A percentile compares a stretch with the other conserved stretches of the same genome.
Conservation (phyloP, 306 rosid genomes). For the Quercus parvula region DNA sequence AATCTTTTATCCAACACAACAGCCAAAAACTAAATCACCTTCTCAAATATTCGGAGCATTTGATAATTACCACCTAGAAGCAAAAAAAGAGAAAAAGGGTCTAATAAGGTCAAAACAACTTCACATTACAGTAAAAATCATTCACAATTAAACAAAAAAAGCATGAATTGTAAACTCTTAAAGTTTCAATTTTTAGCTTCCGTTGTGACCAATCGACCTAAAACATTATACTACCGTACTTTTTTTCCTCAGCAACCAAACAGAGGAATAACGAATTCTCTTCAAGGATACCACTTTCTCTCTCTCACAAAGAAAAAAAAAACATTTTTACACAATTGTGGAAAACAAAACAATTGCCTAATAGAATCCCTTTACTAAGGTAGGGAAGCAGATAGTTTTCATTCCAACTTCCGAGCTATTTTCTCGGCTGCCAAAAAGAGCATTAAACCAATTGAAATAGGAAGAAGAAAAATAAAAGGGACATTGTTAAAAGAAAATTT, state of each 20-base stretch:
- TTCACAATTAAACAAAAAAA: not conserved
- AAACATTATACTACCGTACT: not conserved
- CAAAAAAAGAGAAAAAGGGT: not conserved
- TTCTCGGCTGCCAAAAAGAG: too few species aligned
- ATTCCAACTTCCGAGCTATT: too few species aligned
- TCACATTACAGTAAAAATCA: not conserved
- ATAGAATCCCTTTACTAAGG: too few species aligned
- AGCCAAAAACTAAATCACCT: conserved; percentile 20
- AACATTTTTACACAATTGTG: too few species aligned
- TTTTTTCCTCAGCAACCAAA: not conserved
- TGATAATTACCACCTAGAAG: conserved; percentile 1
- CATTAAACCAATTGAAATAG: too few species aligned
- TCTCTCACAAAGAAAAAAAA: too few species aligned
- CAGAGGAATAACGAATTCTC: too few species aligned
- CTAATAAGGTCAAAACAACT: not conserved
- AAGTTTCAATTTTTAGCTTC: not conserved
- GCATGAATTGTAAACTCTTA: not conserved
- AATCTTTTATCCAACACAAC: conserved; percentile 17
- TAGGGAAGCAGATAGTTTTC: too few species aligned
- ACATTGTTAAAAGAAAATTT: conserved; percentile 8
- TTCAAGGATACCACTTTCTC: too few species aligned
- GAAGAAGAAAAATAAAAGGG: not conserved
- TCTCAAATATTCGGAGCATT: not conserved
- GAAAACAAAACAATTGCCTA: too few species aligned
- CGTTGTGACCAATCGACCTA: not conserved